Conservation (phyloP, 208 protist species). For the Spongospora subterranea region DNA sequence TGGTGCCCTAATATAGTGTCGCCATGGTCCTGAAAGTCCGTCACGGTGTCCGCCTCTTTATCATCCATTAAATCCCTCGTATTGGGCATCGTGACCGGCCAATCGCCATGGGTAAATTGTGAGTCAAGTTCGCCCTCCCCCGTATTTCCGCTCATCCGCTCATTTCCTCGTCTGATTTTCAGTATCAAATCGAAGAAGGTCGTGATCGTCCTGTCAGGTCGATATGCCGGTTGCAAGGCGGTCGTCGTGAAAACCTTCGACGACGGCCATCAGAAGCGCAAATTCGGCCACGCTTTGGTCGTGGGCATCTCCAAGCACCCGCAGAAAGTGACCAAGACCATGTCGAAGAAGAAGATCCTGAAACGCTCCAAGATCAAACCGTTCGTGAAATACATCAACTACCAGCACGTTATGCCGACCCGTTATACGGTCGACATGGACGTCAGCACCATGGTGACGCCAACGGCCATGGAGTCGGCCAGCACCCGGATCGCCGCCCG, state of each 20-base stretch:
- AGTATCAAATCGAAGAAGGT: constrained; percentile 73
- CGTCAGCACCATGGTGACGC: constrained; percentile 57
- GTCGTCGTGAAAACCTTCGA: constrained; percentile 74
- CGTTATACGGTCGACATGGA: constrained; percentile 66
- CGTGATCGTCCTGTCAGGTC: constrained; percentile 74
- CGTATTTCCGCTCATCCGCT: background rate
- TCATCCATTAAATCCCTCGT: background rate
- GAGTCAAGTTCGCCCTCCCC: background rate
- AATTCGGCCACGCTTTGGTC: constrained; percentile 72
- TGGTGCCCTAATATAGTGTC: background rate
- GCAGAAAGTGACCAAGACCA: constrained; percentile 67
- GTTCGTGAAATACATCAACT: constrained; percentile 73
- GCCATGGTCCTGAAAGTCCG: background rate
- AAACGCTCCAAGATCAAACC: constrained; percentile 69
- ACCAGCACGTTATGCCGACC: constrained; percentile 74
- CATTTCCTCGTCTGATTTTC: background rate
- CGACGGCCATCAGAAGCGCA: constrained; percentile 64
- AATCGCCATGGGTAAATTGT: constrained; percentile 50
- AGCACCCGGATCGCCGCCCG: constrained; percentile 39
- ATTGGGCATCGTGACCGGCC: too few species aligned
- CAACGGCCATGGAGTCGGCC: constrained; percentile 31
- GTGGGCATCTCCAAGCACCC: constrained; percentile 74
- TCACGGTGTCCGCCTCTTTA: constrained; percentile 16
- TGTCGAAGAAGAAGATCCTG: constrained; percentile 70
- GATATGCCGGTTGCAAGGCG: constrained; percentile 78